phyloP scores from a whole-genome alignment of 129 eudicot species.

The Lonicera japonica region DNA sequence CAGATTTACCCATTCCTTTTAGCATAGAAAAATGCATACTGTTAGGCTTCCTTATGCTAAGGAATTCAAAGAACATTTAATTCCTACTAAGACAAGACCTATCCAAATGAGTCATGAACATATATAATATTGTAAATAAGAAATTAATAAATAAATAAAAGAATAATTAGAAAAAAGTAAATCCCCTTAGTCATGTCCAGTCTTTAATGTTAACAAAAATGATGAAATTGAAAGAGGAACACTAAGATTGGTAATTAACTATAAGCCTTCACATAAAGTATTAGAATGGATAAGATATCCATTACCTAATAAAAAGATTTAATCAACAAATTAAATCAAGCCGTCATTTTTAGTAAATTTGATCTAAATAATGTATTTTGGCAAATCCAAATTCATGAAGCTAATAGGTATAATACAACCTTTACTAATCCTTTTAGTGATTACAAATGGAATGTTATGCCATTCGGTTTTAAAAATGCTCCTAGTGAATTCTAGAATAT shows the following conservation, averaged over 20 bases:
- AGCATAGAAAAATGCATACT: not conserved
- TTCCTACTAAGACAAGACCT: too few species aligned
- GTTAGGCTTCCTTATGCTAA: not conserved
- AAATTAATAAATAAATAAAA: not conserved
- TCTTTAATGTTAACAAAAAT: not conserved
- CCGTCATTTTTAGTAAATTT: too few species aligned
- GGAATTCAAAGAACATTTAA: too few species aligned
- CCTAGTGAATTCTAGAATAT: too few species aligned
- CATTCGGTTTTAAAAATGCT: too few species aligned
- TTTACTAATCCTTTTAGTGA: not conserved
- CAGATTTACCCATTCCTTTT: not conserved
- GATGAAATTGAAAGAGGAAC: not conserved
- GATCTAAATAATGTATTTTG: too few species aligned
- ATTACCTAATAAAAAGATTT: not conserved
- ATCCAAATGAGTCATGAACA: not conserved
- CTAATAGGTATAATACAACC: not conserved
- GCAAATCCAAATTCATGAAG: too few species aligned
- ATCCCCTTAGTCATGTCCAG: not conserved
- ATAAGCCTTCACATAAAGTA: too few species aligned
- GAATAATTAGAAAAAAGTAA: too few species aligned
- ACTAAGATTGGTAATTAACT: not conserved
- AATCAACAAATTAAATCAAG: not conserved
- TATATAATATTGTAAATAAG: not conserved
- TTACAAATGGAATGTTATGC: too few species aligned
- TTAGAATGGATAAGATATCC: not conserved